These are phyloP conservation scores for Phlyctochytrium bullatum DNA, from an alignment of 192 early-diverging fungal species.

Conservation along the genomic window DNA sequence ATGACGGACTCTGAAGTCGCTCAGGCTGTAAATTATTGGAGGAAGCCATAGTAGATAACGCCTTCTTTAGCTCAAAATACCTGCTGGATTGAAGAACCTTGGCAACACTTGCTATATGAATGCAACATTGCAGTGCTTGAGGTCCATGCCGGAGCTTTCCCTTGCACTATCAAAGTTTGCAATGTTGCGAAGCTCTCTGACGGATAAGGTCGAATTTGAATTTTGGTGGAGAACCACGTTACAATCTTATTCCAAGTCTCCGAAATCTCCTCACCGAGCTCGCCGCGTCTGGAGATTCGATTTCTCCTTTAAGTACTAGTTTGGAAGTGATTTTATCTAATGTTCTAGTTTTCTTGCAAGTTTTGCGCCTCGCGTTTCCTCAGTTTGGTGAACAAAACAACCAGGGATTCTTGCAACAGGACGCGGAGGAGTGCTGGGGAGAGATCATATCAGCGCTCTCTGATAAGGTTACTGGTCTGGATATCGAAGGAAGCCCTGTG, in stretches of 20 bases:
- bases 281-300: constrained; percentile 62
- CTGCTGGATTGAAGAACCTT: constrained; percentile 84
- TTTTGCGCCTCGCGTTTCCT: constrained; percentile 76
- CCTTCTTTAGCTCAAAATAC: constrained; percentile 73
- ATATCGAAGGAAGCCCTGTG: constrained; percentile 29
- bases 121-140: constrained; percentile 90
- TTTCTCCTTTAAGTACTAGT: constrained; percentile 59
- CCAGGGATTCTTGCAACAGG: constrained; percentile 83
- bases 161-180: constrained; percentile 52
- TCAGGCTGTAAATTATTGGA: constrained; percentile 59
- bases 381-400: constrained; percentile 81
- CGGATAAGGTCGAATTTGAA: constrained; percentile 45
- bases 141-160: constrained; percentile 81
- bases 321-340: not conserved
- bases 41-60: constrained; percentile 1
- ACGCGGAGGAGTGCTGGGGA: constrained; percentile 98
- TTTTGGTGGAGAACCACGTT: constrained; percentile 49
- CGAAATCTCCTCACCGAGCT: constrained; percentile 73
- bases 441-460: constrained; percentile 73
- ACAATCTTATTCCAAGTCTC: constrained; percentile 69
- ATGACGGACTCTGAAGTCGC: constrained; percentile 86
- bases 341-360: constrained; percentile 22
- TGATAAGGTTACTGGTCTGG: constrained; percentile 55
- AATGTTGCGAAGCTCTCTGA: constrained; percentile 12
- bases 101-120: constrained; percentile 86